A percentile compares a stretch with the other conserved stretches of the same genome.
These are phyloP conservation scores for Croton setiger DNA, from an alignment of 441 rosid genomes.

Conservation along the genomic window DNA sequence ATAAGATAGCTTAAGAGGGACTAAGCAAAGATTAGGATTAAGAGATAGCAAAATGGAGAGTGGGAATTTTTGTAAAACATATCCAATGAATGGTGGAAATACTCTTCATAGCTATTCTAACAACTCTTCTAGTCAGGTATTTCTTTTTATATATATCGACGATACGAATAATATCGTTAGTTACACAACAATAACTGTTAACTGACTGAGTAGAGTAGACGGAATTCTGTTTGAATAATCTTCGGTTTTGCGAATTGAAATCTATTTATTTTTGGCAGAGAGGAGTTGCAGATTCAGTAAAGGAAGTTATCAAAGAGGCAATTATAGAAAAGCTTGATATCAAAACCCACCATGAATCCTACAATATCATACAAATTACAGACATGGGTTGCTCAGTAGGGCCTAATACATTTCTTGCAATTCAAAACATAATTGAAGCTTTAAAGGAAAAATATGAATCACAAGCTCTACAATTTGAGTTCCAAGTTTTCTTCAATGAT, in stretches of 20 bases:
- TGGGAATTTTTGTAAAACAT: not conserved
- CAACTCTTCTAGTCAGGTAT: conserved; percentile 46
- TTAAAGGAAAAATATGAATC: not conserved
- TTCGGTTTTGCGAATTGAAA: too few relatives aligned
- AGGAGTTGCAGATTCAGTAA: not conserved
- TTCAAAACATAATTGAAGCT: conserved; percentile 21
- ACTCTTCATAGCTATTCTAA: conserved; percentile 44
- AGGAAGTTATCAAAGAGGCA: conserved; percentile 6
- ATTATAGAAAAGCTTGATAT: conserved; percentile 11
- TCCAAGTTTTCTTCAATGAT: conserved; percentile 21
- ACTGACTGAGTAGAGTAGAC: too few relatives aligned
- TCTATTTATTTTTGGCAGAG: not conserved
- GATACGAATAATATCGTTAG: too few relatives aligned
- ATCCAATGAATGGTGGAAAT: conserved; percentile 41
- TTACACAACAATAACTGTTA: too few relatives aligned
- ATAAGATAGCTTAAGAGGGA: not conserved
- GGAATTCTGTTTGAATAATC: too few relatives aligned
- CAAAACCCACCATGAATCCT: not conserved
- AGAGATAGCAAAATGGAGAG: not conserved
- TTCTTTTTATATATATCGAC: too few relatives aligned
- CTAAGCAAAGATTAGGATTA: not conserved
- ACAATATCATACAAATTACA: not conserved
- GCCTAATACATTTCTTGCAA: conserved; percentile 15
- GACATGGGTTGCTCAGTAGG: conserved; percentile 24
- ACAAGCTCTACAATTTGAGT: not conserved